These are phyloP conservation scores for Gossypium herbaceum DNA, from an alignment of 345 rosid genomes.

Conservation along the genomic window DNA sequence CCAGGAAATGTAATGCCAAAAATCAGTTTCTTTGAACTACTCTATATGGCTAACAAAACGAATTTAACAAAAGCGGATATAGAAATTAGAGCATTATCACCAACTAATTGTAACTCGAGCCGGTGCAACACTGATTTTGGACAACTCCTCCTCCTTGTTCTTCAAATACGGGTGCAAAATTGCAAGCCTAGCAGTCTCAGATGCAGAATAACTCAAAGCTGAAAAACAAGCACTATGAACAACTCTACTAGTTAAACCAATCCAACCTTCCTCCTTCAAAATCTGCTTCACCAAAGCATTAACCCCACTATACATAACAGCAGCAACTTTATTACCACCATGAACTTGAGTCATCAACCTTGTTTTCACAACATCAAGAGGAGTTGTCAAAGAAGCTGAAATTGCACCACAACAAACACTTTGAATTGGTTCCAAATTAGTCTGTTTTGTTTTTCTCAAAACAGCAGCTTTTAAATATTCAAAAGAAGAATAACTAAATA, in stretches of 20 bases:
- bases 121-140: constrained; percentile 27
- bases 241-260: constrained; percentile 75
- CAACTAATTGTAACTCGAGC: constrained; percentile 17
- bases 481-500: constrained; percentile 80
- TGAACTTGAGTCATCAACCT: constrained; percentile 87
- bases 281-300: constrained; percentile 51
- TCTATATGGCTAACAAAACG: background rate
- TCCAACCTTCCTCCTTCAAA: constrained; percentile 84
- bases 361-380: constrained; percentile 86
- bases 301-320: constrained; percentile 62
- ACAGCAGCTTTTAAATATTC: constrained; percentile 84
- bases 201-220: constrained; percentile 81
- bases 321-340: constrained; percentile 40
- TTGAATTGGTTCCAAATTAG: constrained; percentile 74
- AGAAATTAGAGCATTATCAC: background rate
- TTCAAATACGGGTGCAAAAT: constrained; percentile 69
- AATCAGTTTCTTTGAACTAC: background rate
- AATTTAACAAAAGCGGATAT: background rate
- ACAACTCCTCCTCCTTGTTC: constrained; percentile 41
- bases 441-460: constrained; percentile 52
- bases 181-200: constrained; percentile 83
- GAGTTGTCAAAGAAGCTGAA: constrained; percentile 84
- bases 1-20: background rate
- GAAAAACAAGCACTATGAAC: constrained; percentile 93
- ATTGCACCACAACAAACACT: constrained; percentile 88